Percentiles rank a stretch among this genome's conserved stretches.
Evolutionary conservation across 2,329 filamentous ascomycete genomes (phyloP).

Genomic region (Aspergillus sp.): DNA sequence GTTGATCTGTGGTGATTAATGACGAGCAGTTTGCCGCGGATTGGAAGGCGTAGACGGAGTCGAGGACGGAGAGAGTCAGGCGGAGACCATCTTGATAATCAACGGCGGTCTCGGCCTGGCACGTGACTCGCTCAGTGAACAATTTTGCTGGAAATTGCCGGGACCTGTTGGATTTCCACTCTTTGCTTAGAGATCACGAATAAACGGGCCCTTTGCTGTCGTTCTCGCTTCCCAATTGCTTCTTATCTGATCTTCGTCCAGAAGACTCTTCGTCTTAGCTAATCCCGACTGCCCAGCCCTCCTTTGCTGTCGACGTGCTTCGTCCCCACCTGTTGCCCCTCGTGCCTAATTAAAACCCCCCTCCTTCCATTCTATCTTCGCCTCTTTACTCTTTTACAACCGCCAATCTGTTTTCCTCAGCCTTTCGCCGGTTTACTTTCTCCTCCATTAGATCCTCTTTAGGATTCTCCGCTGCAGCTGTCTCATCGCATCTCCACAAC

Average conservation of each 20-base stretch:
- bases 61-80: background rate
- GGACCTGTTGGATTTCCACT: background rate
- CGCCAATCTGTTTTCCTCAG: slow-evolving; percentile 92
- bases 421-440: slow-evolving; percentile 64
- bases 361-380: slow-evolving; percentile 11
- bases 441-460: slow-evolving; percentile 70
- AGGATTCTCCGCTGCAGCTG: slow-evolving; percentile 70
- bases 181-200: slow-evolving; percentile 10
- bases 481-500: slow-evolving; percentile 66
- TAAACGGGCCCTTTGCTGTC: background rate
- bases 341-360: slow-evolving; percentile 22
- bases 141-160: background rate
- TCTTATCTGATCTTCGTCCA: slow-evolving; percentile 9
- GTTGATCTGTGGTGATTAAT: background rate
- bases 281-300: slow-evolving; percentile 18
- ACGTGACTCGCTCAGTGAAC: slow-evolving; percentile 18
- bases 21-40: slow-evolving; percentile 20
- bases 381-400: slow-evolving; percentile 30
- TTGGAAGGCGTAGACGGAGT: slow-evolving; percentile 14
- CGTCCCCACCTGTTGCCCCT: slow-evolving; percentile 21
- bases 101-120: slow-evolving; percentile 22
- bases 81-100: slow-evolving; percentile 12
- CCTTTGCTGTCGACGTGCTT: slow-evolving; percentile 7
- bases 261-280: slow-evolving; percentile 19
- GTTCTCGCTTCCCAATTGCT: background rate